Evolutionary conservation across 108 stramenopile species (phyloP).

Genomic region (Thalassiosira profunda): DNA sequence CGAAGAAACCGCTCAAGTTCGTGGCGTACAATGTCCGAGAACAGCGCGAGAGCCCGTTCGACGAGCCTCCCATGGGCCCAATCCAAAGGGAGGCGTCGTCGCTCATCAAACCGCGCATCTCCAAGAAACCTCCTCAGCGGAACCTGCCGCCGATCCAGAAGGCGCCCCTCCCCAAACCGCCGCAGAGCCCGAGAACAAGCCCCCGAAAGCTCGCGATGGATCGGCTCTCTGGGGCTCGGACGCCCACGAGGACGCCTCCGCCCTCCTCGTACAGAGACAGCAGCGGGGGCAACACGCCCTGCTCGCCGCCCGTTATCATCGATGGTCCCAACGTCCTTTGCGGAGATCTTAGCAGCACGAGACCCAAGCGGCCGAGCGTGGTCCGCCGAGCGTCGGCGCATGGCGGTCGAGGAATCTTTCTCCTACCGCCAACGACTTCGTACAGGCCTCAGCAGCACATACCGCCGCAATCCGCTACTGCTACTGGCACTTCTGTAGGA

Average conservation of each 20-base stretch:
- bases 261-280: conserved; percentile 3
- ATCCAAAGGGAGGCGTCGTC: background rate
- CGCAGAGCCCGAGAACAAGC: conserved; percentile 41
- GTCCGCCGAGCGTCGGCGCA: background rate
- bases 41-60: conserved; percentile 12
- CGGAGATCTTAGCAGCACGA: conserved; percentile 4
- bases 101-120: conserved; percentile 29
- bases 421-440: background rate
- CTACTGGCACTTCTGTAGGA: background rate
- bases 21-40: conserved; percentile 16
- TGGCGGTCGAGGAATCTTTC: background rate
- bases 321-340: conserved; percentile 23
- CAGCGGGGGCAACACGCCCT: conserved; percentile 33
- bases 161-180: conserved; percentile 8
- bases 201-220: too few relatives aligned
- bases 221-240: background rate
- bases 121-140: conserved; percentile 2
- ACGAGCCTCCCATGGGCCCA: conserved; percentile 6
- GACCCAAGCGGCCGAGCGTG: background rate
- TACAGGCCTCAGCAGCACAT: background rate
- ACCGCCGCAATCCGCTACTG: background rate
- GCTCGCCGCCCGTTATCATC: conserved; percentile 41
- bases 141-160: conserved; percentile 3
- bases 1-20: conserved; percentile 37
- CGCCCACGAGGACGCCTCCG: conserved; percentile 24